Evolutionary conservation across 1,139 yeast species (phyloP).

Genomic region (Debaryomycetaceae sp.): DNA sequence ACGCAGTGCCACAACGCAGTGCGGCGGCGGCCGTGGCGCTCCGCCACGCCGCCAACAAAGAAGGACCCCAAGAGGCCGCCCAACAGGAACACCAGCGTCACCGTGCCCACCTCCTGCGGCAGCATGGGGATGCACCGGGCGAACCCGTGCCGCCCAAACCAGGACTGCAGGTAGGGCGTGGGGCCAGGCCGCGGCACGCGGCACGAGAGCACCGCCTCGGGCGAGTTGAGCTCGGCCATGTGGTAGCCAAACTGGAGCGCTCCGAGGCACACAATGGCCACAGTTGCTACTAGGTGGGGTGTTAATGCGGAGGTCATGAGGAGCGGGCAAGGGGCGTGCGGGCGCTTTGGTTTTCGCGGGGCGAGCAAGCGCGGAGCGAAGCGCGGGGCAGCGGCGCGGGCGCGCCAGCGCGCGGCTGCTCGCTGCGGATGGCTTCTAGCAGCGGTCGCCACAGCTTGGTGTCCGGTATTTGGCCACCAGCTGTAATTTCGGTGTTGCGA

Average conservation of each 20-base stretch:
- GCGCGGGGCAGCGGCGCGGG: too few species aligned
- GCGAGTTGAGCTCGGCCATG: slow-evolving; percentile 47
- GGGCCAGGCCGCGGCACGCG: slow-evolving; percentile 26
- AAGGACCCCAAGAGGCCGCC: slow-evolving; percentile 85
- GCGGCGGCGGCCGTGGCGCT: slow-evolving; percentile 57
- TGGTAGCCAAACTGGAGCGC: slow-evolving; percentile 48
- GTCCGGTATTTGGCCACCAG: too few species aligned
- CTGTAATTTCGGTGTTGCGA: too few species aligned
- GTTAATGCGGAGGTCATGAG: too few species aligned
- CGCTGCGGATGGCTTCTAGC: too few species aligned
- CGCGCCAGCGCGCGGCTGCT: too few species aligned
- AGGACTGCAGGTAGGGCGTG: slow-evolving; percentile 26
- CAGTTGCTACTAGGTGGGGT: slow-evolving; percentile 24
- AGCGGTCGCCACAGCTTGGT: too few species aligned
- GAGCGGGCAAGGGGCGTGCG: too few species aligned
- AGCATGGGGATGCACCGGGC: slow-evolving; percentile 53
- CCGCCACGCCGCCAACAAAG: slow-evolving; percentile 68
- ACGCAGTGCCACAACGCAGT: slow-evolving; percentile 54
- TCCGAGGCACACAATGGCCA: slow-evolving; percentile 37
- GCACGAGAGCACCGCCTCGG: slow-evolving; percentile 40
- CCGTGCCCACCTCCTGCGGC: slow-evolving; percentile 66
- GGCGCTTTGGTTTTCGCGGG: too few species aligned
- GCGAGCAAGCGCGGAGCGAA: too few species aligned
- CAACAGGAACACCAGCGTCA: slow-evolving; percentile 78
- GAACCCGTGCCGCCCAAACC: slow-evolving; percentile 37